phyloP scores from a whole-genome alignment of 2,329 filamentous ascomycete genomes.

The Diaporthe sp. region DNA sequence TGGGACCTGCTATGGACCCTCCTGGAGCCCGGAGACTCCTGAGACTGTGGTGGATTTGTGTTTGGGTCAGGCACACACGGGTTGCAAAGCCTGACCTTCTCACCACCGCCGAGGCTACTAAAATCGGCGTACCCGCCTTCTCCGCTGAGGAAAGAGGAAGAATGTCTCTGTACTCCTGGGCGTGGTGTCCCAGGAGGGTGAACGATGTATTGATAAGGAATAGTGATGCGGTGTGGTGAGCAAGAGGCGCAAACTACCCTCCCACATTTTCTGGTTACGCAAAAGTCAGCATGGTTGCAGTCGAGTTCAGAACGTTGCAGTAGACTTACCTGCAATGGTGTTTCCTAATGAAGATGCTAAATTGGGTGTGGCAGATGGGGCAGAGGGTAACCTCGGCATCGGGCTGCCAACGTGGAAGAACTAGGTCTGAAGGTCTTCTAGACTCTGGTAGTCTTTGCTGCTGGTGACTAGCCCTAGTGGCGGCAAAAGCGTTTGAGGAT shows the following conservation, averaged over 20 bases:
- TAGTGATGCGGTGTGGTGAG: conserved; percentile 95
- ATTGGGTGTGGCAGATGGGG: conserved; percentile 85
- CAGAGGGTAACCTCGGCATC: conserved; percentile 87
- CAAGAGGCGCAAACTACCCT: conserved; percentile 91
- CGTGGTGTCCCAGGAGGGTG: conserved; percentile 71
- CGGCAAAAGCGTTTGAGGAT: conserved; percentile 34
- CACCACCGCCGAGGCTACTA: conserved; percentile 65
- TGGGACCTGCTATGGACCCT: conserved; percentile 60
- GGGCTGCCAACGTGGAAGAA: conserved; percentile 87
- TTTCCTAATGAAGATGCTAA: conserved; percentile 88
- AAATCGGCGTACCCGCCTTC: conserved; percentile 59
- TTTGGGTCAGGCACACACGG: conserved; percentile 75
- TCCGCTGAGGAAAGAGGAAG: conserved; percentile 56
- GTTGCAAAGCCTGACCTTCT: conserved; percentile 72
- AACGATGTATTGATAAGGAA: conserved; percentile 93
- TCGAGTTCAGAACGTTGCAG: background rate
- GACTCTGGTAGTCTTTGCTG: conserved; percentile 30
- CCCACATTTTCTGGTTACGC: conserved; percentile 80
- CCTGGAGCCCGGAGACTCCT: conserved; percentile 47
- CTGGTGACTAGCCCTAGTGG: conserved; percentile 5
- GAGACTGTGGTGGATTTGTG: conserved; percentile 64
- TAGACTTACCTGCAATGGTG: conserved; percentile 85
- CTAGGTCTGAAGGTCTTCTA: conserved; percentile 57
- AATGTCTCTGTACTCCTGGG: conserved; percentile 53
- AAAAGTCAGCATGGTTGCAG: conserved; percentile 26